Evolutionary conservation across 345 rosid genomes (phyloP).

Genomic region (Melaleuca alternifolia): DNA sequence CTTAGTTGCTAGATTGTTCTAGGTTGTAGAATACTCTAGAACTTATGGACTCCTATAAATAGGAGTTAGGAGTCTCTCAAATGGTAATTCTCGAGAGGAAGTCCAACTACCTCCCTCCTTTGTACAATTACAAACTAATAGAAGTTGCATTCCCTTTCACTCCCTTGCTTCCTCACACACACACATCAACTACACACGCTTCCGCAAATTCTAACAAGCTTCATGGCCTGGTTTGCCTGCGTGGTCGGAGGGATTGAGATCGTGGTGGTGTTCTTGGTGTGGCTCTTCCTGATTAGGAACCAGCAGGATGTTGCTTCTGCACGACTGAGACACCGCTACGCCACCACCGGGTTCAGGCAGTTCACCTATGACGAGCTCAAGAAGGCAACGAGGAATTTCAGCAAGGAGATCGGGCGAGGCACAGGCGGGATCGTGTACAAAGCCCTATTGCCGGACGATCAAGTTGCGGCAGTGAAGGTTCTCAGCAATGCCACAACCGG

Average conservation of each 20-base stretch:
- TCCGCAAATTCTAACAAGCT: too few relatives aligned
- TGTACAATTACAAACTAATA: too few relatives aligned
- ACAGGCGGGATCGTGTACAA: conserved; percentile 14
- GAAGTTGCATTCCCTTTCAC: too few relatives aligned
- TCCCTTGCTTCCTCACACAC: too few relatives aligned
- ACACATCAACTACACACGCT: too few relatives aligned
- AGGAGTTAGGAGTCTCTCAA: too few relatives aligned
- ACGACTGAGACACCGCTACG: not conserved
- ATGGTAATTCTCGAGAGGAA: too few relatives aligned
- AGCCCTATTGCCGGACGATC: not conserved
- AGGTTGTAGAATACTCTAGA: too few relatives aligned
- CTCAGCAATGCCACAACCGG: conserved; percentile 6
- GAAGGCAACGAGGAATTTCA: conserved; percentile 10
- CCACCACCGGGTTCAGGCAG: conserved; percentile 1
- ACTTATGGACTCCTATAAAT: too few relatives aligned
- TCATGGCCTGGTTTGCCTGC: conserved; percentile 11
- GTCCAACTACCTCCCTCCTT: too few relatives aligned
- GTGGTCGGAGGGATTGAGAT: conserved; percentile 5
- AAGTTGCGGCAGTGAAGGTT: conserved; percentile 10
- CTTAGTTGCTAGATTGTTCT: too few relatives aligned
- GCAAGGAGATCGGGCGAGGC: conserved; percentile 12
- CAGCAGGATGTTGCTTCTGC: not conserved
- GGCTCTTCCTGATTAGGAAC: conserved; percentile 1
- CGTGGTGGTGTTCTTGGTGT: not conserved
- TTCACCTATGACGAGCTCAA: conserved; percentile 7